Evolutionary conservation across 2,329 filamentous ascomycete genomes (phyloP), one percentile per base, ranked within the genome.

Genomic region (Exutisphaerella laricina): DNA sequence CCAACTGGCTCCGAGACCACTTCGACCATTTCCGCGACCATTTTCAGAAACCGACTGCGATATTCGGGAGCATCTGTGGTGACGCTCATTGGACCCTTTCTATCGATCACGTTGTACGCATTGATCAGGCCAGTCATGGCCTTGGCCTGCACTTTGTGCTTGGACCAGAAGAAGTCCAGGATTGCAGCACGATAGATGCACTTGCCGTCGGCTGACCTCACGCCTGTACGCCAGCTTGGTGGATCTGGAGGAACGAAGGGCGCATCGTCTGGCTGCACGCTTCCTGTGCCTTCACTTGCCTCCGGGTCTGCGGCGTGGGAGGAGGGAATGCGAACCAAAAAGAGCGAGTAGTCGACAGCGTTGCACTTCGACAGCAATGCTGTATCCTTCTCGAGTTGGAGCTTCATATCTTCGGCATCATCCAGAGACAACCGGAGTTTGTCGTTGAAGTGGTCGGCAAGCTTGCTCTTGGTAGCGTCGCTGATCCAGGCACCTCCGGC

Each of bases 141-240:
- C 59, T 74, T 77, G 1, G 84, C 78, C 41, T 78, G 80, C 0
- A 80, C 55, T 52, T 81, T 82, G 62, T 86, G 82, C 63, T 83
- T 85, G 0, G 82, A 78, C 84, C 84, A 88, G 68, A 88, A 86
- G 65, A 88, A 88, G 61, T 88, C 84, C 23, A 88, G 68, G 10
- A 88, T 64, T 0, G 81, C 74, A 3, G 75, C 80, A 2, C 83
- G 74, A 56, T 85, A 88, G 9, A 80, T 67, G 70, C 80, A 83
- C 53, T 78, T 77, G 0, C 77, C 77, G 54, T 85, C 79, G 0
- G 72, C 67, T 7, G 80, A 83, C 1, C 64, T 53, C 0, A 86
- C 56, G 0, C 84, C 84, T 0, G 68, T 73, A 8, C 82, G 70
- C 83, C 83, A 88, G 34, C 54, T 51, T 37, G 58, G 52, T 5